A percentile compares a stretch with the other conserved stretches of the same genome.
Evolutionary conservation across 768 basidiomycete species (phyloP).

Genomic region (Flagelloscypha sp.): DNA sequence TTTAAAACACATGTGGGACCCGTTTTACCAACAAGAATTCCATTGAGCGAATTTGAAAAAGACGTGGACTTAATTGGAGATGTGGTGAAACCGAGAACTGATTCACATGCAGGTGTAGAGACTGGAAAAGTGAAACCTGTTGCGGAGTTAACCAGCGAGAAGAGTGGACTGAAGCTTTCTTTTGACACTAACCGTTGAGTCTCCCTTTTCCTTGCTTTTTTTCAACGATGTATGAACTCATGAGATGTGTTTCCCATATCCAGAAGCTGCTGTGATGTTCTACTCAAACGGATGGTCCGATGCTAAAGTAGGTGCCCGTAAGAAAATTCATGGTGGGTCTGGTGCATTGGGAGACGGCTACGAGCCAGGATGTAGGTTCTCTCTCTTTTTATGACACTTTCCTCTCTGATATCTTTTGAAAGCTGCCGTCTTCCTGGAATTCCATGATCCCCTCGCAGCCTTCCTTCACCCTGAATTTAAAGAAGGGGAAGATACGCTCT

Average conservation of each 20-base stretch:
- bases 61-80: slow-evolving; percentile 39
- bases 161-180: slow-evolving; percentile 49
- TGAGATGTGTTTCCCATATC: neutral
- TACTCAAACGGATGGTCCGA: slow-evolving; percentile 55
- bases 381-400: neutral
- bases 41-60: slow-evolving; percentile 31
- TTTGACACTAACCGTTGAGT: slow-evolving; percentile 70
- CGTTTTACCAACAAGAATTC: slow-evolving; percentile 40
- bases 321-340: slow-evolving; percentile 72
- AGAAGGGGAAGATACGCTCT: slow-evolving; percentile 52
- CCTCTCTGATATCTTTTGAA: slow-evolving; percentile 5
- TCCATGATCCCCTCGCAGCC: slow-evolving; percentile 63
- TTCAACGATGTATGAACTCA: slow-evolving; percentile 1
- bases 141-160: slow-evolving; percentile 45
- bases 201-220: slow-evolving; percentile 1
- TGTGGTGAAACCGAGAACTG: slow-evolving; percentile 24
- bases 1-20: slow-evolving; percentile 32
- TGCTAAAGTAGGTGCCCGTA: slow-evolving; percentile 43
- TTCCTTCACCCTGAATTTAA: slow-evolving; percentile 54
- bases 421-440: slow-evolving; percentile 64
- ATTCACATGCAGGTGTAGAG: slow-evolving; percentile 19
- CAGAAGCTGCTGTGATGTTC: slow-evolving; percentile 71
- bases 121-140: slow-evolving; percentile 31
- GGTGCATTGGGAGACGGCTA: slow-evolving; percentile 58
- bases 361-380: slow-evolving; percentile 41